Evolutionary conservation across 1,284 basidiomycete genomes (phyloP), one percentile per base, ranked within the genome.

Genomic region (Rugosomyces carneus): DNA sequence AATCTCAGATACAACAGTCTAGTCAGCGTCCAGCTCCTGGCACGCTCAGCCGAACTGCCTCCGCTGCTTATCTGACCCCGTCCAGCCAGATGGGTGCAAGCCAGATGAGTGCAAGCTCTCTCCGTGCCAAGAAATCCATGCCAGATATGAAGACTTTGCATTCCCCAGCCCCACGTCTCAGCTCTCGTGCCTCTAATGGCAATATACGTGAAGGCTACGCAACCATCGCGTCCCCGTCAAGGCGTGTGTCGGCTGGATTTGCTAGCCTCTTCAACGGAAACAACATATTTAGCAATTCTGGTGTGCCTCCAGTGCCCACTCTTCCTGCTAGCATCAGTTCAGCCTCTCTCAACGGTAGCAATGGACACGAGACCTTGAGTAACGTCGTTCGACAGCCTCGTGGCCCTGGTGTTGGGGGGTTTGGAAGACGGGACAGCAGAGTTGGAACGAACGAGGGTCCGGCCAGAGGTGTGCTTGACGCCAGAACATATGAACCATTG

Each of bases 41-140:
- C 53, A 88, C 84, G 16, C 73, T 89, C 55, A 83, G 83, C 27
- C 84, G 85, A 41, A 81, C 83, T 5, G 83, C 85, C 18, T 86
- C 79, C 27, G 81, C 78, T 16, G 31, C 31, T 16, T 89, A 84
- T 65, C 73, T 85, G 43, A 73, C 73, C 24, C 74, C 73, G 18
- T 75, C 75, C 9, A 67, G 73, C 45, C 72, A 78, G 43, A 63
- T 69, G 41, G 56, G 77, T 35, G 65, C 75, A n/a, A n/a, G n/a
- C n/a, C 72, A 78, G 43, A 63, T 69, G 41, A 56, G 77, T 35
- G 65, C 75, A 21, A 73, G 68, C 54, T 71, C 80, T 23, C 73
- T 95, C 47, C 81, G 92, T 40, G 81, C 85, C 65, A 96, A 96
- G 74, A 95, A 95, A 69, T 94, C 91, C 13, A 96, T 96, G 93